Evolutionary conservation across 2,329 filamentous ascomycete genomes (phyloP), one percentile per base, ranked within the genome.

Genomic region (Fusarium hostae): DNA sequence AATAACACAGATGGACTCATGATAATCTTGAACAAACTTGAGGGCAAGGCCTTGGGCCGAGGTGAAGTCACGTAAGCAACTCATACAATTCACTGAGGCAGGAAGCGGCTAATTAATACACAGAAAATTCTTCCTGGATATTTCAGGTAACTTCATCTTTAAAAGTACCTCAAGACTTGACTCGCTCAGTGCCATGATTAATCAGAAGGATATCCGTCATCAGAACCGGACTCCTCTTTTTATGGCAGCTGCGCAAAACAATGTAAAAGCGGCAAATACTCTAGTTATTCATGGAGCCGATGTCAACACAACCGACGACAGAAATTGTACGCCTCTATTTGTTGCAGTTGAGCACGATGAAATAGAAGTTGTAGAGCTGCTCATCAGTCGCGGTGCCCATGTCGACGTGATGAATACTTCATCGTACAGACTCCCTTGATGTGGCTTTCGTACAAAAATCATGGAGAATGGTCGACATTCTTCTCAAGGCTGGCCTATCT

Each of bases 41-140:
- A 30, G 6, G 24, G 26, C 8, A 58, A n/a, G 4, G 6, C n/a
- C 11, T 6, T 30, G 3, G 9, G 44, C 0, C 1, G 1, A 5
- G 26, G n/a, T 13, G 9, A 30, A 32, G 22, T 18, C 8, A 32
- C 20, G 44, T 39, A 10, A 39, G 44, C 13, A 18, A 9, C 8
- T 7, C 5, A 9, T 48, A 6, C 3, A 4, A 3, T 13, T 18
- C n/a, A 51, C 15, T 11, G 6, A 24, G 22, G 8, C 28, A 34
- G 5, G 15, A 50, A 18, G 2, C 30, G 6, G 28, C n/a, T 20
- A 20, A 34, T 9, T 13, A 11, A 9, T 15, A 3, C 5, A 15
- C 10, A 15, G 3, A 3, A 58, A 1, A 1, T 2, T 58, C 26
- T 40, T 54, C 15, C 8, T 9, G 5, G 11, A 50, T 10, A 13